Percentiles rank a stretch among this genome's conserved stretches.
phyloP scores from a whole-genome alignment of 768 basidiomycete genomes.

The Termitomyces sp. region DNA sequence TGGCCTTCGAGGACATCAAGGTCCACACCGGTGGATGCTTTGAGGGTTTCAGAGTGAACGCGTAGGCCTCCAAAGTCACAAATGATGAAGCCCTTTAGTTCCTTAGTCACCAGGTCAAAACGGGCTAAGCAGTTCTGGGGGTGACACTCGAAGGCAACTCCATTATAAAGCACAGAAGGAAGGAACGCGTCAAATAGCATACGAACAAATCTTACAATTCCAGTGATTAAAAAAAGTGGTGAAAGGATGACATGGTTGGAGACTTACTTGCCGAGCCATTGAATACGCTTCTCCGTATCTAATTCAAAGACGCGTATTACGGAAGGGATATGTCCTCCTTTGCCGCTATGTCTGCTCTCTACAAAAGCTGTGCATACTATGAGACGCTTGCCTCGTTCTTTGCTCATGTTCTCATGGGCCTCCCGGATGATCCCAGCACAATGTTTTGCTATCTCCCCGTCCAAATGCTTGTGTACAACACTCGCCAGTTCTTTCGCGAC shows the following conservation, averaged over 20 bases:
- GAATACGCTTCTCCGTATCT: slow-evolving; percentile 40
- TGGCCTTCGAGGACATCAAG: slow-evolving; percentile 42
- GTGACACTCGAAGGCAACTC: slow-evolving; percentile 56
- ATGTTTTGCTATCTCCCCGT: slow-evolving; percentile 49
- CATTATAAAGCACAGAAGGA: slow-evolving; percentile 46
- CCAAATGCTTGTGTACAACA: slow-evolving; percentile 39
- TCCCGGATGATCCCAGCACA: slow-evolving; percentile 49
- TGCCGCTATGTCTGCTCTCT: slow-evolving; percentile 45
- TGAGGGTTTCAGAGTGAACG: slow-evolving; percentile 44
- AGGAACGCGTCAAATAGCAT: slow-evolving; percentile 51
- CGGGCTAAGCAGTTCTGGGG: slow-evolving; percentile 56
- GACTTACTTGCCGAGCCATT: slow-evolving; percentile 44
- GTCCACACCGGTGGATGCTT: slow-evolving; percentile 43
- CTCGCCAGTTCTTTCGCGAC: slow-evolving; percentile 53
- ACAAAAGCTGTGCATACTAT: slow-evolving; percentile 55
- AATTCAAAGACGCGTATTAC: slow-evolving; percentile 46
- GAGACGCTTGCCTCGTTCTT: slow-evolving; percentile 40
- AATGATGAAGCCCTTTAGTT: slow-evolving; percentile 48
- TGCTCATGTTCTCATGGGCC: slow-evolving; percentile 41
- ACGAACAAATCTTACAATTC: slow-evolving; percentile 33
- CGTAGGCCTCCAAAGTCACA: slow-evolving; percentile 55
- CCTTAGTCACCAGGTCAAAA: slow-evolving; percentile 42
- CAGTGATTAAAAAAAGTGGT: slow-evolving; percentile 2
- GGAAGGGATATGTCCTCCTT: slow-evolving; percentile 37
- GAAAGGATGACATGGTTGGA: neutral